These are phyloP conservation scores for Pyrenochaeta sp. DNA, from an alignment of 2,329 filamentous ascomycete genomes.

Conservation along the genomic window DNA sequence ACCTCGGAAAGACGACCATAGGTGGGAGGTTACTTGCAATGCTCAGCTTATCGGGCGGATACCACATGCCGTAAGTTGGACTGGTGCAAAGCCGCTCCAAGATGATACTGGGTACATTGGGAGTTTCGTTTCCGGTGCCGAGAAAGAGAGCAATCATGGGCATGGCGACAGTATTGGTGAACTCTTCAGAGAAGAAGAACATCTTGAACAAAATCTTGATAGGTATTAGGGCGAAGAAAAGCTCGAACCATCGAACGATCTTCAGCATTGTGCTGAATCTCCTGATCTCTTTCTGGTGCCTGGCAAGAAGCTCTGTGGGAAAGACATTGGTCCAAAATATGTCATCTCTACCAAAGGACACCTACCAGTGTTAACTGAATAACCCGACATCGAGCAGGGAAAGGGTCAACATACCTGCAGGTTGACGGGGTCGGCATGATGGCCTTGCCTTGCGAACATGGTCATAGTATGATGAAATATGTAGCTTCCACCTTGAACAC, in stretches of 20 bases:
- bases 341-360: conserved; percentile 70
- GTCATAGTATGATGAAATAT: conserved; percentile 75
- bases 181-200: conserved; percentile 74
- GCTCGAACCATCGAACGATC: conserved; percentile 67
- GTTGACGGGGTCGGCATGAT: conserved; percentile 65
- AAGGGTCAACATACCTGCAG: conserved; percentile 56
- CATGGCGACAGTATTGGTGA: conserved; percentile 74
- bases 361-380: conserved; percentile 31
- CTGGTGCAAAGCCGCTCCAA: conserved; percentile 62
- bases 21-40: conserved; percentile 61
- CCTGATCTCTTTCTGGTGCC: conserved; percentile 64
- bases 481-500: conserved; percentile 70
- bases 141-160: conserved; percentile 78
- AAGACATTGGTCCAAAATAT: conserved; percentile 74
- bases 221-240: conserved; percentile 66
- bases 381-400: neutral
- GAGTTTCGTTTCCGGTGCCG: conserved; percentile 77
- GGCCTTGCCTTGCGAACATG: conserved; percentile 67
- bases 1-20: conserved; percentile 70
- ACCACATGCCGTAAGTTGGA: conserved; percentile 68
- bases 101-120: conserved; percentile 74
- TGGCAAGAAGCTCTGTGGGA: conserved; percentile 65
- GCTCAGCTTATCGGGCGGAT: conserved; percentile 58
- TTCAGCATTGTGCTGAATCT: conserved; percentile 64
- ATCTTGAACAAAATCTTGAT: conserved; percentile 72